Conservation (phyloP, 2,329 filamentous ascomycete species). For the Fusarium oligoseptatum region DNA sequence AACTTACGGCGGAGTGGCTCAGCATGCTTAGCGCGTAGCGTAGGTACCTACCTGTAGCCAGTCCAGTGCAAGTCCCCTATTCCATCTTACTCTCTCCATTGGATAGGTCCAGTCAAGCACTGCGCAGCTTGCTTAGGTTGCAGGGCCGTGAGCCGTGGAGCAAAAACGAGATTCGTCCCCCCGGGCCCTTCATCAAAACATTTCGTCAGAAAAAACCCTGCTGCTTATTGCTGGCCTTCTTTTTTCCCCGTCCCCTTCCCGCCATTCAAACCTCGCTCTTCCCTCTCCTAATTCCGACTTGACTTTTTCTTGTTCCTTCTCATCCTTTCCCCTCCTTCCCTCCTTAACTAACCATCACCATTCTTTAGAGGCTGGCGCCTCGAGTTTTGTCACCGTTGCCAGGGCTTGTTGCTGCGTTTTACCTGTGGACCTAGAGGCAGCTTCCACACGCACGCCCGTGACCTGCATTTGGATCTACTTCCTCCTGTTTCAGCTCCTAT, state of each 20-base stretch:
- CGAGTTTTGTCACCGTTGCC: slow-evolving; percentile 44
- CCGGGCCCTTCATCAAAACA: slow-evolving; percentile 47
- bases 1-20: slow-evolving; percentile 49
- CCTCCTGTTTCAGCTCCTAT: slow-evolving; percentile 48
- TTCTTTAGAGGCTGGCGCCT: slow-evolving; percentile 52
- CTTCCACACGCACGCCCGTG: slow-evolving; percentile 43
- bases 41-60: slow-evolving; percentile 10
- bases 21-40: slow-evolving; percentile 47
- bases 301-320: background rate
- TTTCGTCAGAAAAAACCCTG: slow-evolving; percentile 44
- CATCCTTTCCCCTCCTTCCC: slow-evolving; percentile 38
- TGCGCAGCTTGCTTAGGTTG: slow-evolving; percentile 23
- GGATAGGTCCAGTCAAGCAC: slow-evolving; percentile 10
- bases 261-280: slow-evolving; percentile 39
- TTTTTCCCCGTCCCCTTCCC: slow-evolving; percentile 44
- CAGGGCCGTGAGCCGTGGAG: slow-evolving; percentile 42
- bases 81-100: slow-evolving; percentile 30
- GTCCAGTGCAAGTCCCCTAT: slow-evolving; percentile 43
- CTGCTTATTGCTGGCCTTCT: slow-evolving; percentile 31
- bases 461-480: slow-evolving; percentile 42
- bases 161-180: slow-evolving; percentile 46
- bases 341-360: slow-evolving; percentile 44
- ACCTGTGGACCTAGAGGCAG: background rate
- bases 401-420: slow-evolving; percentile 15
- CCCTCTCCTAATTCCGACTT: background rate